A percentile compares a stretch with the other conserved stretches of the same genome.
Evolutionary conservation across 306 rosid genomes (phyloP).

Genomic region (Prinsepia uniflora): DNA sequence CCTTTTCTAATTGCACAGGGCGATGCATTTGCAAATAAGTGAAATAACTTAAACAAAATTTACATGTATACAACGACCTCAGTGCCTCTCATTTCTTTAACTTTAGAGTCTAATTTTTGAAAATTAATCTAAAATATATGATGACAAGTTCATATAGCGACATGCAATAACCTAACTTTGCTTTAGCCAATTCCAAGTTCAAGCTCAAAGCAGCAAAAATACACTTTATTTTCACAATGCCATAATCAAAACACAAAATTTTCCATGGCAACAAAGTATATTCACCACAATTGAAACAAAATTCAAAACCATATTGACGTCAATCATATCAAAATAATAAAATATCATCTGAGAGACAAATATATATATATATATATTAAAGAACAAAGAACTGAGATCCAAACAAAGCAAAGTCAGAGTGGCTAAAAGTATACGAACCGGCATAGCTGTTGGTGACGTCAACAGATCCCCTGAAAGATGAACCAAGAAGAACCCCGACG

Average conservation of each 20-base stretch:
- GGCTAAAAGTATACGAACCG: slow-evolving; percentile 26
- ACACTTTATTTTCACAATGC: background rate
- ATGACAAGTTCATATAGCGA: background rate
- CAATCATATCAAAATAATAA: background rate
- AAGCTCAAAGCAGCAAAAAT: background rate
- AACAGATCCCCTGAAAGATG: slow-evolving; percentile 65
- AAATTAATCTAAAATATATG: background rate
- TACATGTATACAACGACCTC: background rate
- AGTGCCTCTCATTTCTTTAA: background rate
- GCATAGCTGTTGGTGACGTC: slow-evolving; percentile 83
- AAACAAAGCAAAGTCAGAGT: background rate
- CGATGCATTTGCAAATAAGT: background rate
- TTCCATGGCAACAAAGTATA: background rate
- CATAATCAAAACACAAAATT: background rate
- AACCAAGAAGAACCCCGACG: slow-evolving; percentile 73
- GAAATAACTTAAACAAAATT: too few relatives aligned
- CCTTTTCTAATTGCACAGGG: background rate
- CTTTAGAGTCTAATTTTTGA: background rate
- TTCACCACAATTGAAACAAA: background rate
- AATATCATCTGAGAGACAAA: background rate
- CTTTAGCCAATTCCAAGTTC: background rate
- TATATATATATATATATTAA: background rate
- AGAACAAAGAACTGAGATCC: slow-evolving; percentile 6
- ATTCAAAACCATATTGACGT: background rate
- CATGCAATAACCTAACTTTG: background rate